These are phyloP conservation scores for Pleurotus sapidus DNA, from an alignment of 768 basidiomycete genomes.

Conservation along the genomic window DNA sequence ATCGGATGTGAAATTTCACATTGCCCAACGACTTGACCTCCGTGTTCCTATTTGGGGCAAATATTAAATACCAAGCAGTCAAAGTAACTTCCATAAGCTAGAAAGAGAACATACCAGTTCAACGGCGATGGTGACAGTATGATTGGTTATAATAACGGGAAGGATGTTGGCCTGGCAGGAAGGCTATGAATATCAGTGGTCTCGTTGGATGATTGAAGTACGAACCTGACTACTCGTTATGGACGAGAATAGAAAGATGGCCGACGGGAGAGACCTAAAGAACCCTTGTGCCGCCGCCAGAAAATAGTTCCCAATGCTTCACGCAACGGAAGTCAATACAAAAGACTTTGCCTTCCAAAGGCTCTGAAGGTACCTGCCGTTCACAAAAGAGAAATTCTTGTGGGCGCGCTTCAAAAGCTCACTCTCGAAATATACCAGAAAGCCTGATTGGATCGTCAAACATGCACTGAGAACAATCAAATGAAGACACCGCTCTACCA, in stretches of 20 bases:
- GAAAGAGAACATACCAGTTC: slow-evolving; percentile 54
- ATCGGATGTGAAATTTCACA: slow-evolving; percentile 93
- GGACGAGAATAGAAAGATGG: slow-evolving; percentile 91
- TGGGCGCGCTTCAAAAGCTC: slow-evolving; percentile 87
- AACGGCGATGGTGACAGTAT: slow-evolving; percentile 93
- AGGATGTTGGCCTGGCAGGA: slow-evolving; percentile 65
- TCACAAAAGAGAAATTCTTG: slow-evolving; percentile 91
- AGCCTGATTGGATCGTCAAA: slow-evolving; percentile 46
- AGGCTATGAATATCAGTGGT: slow-evolving; percentile 18
- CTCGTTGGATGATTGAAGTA: slow-evolving; percentile 6
- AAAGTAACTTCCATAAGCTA: too few species aligned
- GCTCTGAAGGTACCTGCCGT: slow-evolving; percentile 59
- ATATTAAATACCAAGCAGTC: too few species aligned
- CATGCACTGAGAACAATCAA: not conserved
- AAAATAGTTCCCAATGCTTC: slow-evolving; percentile 87
- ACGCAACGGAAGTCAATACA: slow-evolving; percentile 2
- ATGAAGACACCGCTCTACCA: slow-evolving; percentile 42
- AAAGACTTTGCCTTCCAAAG: not conserved
- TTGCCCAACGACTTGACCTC: slow-evolving; percentile 79
- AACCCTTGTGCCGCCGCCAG: slow-evolving; percentile 86
- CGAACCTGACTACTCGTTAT: slow-evolving; percentile 75
- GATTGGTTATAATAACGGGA: slow-evolving; percentile 90
- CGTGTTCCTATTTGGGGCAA: slow-evolving; percentile 54
- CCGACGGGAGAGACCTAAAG: slow-evolving; percentile 89
- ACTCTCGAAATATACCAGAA: slow-evolving; percentile 89